phyloP scores from a whole-genome alignment of 1,139 yeast species.

The Yamadazyma atlantica region DNA sequence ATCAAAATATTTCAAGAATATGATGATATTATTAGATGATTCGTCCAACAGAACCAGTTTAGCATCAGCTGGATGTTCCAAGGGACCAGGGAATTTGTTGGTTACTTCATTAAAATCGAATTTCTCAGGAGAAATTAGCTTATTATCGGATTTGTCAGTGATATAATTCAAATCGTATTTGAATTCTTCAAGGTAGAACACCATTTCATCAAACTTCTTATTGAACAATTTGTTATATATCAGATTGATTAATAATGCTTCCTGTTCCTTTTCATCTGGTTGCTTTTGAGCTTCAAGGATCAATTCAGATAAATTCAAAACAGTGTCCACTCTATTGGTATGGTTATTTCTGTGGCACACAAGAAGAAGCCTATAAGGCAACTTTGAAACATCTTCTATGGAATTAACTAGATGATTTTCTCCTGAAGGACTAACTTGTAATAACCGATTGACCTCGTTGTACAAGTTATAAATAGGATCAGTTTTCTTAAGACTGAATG shows the following conservation, averaged over 20 bases:
- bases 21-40: constrained; percentile 32
- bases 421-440: constrained; percentile 22
- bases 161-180: constrained; percentile 33
- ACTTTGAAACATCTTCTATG: constrained; percentile 27
- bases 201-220: constrained; percentile 44
- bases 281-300: constrained; percentile 5
- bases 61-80: neutral
- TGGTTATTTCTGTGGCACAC: constrained; percentile 71
- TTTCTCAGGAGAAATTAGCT: constrained; percentile 18
- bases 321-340: constrained; percentile 65
- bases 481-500: constrained; percentile 57
- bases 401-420: constrained; percentile 4
- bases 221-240: constrained; percentile 43
- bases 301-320: constrained; percentile 37
- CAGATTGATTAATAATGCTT: constrained; percentile 30
- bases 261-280: constrained; percentile 6
- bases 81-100: constrained; percentile 12
- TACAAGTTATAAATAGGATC: constrained; percentile 53
- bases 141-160: constrained; percentile 4
- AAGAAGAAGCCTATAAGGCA: constrained; percentile 59
- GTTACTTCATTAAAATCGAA: constrained; percentile 26
- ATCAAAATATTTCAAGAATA: constrained; percentile 76
- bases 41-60: constrained; percentile 6
- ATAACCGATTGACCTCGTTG: constrained; percentile 45
- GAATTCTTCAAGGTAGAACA: constrained; percentile 47